These are phyloP conservation scores for Lodderomyces jiufengensis DNA, from an alignment of 1,139 yeast genomes.

Conservation along the genomic window DNA sequence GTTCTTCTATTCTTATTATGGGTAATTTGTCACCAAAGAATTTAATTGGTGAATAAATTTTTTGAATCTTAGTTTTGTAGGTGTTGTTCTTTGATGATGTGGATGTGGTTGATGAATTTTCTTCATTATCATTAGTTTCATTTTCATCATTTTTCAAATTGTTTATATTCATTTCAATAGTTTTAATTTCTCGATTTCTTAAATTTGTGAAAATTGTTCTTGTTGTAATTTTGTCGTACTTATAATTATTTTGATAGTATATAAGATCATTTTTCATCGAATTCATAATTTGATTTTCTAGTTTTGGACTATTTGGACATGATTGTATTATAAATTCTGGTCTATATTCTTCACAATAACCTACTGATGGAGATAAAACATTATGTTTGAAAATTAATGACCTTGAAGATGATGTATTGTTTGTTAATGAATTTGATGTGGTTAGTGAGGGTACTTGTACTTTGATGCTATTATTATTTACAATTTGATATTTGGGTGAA, in stretches of 20 bases:
- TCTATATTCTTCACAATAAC: conserved; percentile 49
- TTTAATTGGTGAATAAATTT: conserved; percentile 33
- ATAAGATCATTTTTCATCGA: conserved; percentile 57
- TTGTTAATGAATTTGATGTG: neutral
- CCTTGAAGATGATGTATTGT: conserved; percentile 3
- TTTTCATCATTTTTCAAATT: conserved; percentile 4
- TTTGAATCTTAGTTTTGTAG: conserved; percentile 36
- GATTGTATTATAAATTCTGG: conserved; percentile 51
- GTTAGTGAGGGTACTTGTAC: neutral
- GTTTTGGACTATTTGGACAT: conserved; percentile 47
- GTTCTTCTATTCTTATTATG: conserved; percentile 24
- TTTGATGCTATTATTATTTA: no score
- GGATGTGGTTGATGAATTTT: neutral
- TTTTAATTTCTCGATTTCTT: conserved; percentile 55
- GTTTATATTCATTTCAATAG: conserved; percentile 37
- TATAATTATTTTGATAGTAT: conserved; percentile 39
- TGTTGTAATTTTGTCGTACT: conserved; percentile 29
- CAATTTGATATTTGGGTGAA: conserved; percentile 5
- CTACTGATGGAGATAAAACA: conserved; percentile 40
- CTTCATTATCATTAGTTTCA: no score
- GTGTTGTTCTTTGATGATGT: conserved; percentile 14
- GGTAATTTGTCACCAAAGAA: conserved; percentile 30
- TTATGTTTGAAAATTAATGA: conserved; percentile 17
- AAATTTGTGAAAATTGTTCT: conserved; percentile 45
- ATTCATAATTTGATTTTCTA: conserved; percentile 48